Evolutionary conservation across 2,329 filamentous ascomycete genomes (phyloP), one percentile per base, ranked within the genome.

Genomic region (Thielaviopsis cerberus): DNA sequence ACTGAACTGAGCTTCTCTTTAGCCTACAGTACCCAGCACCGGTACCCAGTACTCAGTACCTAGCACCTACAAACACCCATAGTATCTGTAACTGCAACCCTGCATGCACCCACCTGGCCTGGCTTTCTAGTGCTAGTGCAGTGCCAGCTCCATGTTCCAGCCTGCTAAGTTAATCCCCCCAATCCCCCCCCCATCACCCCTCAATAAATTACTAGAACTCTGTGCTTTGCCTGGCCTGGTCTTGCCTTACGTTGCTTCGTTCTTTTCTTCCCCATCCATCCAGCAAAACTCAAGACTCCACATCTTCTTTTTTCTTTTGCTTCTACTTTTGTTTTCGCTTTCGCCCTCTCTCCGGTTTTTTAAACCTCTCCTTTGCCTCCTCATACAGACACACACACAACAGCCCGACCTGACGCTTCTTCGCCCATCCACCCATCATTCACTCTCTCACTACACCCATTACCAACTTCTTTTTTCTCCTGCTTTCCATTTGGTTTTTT

Each of bases 141-240:
- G n/a, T n/a, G n/a, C n/a, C n/a, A n/a, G n/a, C n/a, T n/a, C n/a
- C n/a, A n/a, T n/a, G n/a, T n/a, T n/a, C n/a, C n/a, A n/a, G n/a
- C n/a, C 13, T 41, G 34, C 34, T 15, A 41, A 13, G 15, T 41
- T 41, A 41, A 41, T 41, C 4, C 34, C 13, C 8, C 30, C 30
- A 8, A 8, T 15, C 30, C 53, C 34, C n/a, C 54, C 45, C 34
- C 34, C 53, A 55, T 48, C 53, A 55, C 53, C 53, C 53, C 53
- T 55, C 53, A 55, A 55, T 55, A 55, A 55, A 55, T 41, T 23
- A n/a, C n/a, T n/a, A n/a, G n/a, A n/a, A n/a, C n/a, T n/a, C n/a
- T n/a, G n/a, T 45, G 41, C 22, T 22, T 23, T 55, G n/a, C 13
- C 17, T 13, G 11, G 23, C 6, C 25, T 52, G 23, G 23, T 26